Percentiles rank a stretch among this genome's conserved stretches.
Conservation (phyloP, 2,329 filamentous ascomycete genomes). For the Podosphaera fusca region DNA sequence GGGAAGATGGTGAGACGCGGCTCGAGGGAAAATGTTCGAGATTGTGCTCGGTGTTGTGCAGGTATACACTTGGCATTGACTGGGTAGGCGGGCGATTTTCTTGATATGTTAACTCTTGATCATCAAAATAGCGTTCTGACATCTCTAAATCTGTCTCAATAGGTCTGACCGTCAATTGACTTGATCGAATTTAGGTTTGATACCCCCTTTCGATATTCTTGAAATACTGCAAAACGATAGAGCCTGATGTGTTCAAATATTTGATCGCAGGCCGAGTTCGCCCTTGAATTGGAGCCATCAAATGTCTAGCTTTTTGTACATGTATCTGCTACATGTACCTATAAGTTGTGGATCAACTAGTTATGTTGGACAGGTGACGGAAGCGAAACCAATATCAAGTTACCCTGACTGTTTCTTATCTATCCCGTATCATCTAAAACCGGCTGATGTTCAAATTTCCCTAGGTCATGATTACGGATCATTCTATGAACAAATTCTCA, state of each 20-base stretch:
- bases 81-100: background rate
- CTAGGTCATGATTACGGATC: no score
- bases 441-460: background rate
- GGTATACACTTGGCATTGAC: background rate
- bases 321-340: no score
- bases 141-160: background rate
- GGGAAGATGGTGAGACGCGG: background rate
- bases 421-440: background rate
- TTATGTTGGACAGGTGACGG: no score
- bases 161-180: background rate
- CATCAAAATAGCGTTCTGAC: conserved; percentile 1
- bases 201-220: background rate
- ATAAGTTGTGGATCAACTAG: no score
- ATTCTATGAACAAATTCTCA: background rate
- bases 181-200: background rate
- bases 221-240: background rate
- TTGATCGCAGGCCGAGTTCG: no score
- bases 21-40: background rate
- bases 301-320: no score
- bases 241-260: no score
- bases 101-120: conserved; percentile 1
- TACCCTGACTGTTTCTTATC: no score
- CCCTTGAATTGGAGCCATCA: no score
- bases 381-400: no score
- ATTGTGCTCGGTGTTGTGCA: background rate